Base-by-base conservation (phyloP, 441 rosid species). In the Euphorbia corollata region DNA sequence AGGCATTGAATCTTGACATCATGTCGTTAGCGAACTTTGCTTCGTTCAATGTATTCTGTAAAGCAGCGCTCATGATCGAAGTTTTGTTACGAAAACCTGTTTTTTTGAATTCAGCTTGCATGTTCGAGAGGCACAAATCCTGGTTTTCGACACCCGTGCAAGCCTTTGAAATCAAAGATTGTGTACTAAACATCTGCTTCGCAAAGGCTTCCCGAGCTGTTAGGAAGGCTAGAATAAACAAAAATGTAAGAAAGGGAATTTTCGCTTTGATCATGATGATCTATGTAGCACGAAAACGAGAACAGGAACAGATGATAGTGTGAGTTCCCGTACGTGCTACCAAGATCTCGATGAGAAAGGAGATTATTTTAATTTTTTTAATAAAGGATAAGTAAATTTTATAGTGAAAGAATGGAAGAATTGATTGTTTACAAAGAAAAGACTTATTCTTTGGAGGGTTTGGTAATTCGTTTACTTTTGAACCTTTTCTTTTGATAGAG, bases 351-450 rank as follows among this genome's bases (percentile, higher is more conserved):
- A 66, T 48, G 69, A 53, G 68, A 74, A 64, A 63, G 56, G 72
- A 51, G 50, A 60, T 61, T 59, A 43, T 8, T 39, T 34, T 41
- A 50, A 57, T 18, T 18, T 65, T 3, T 65, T 43, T 7, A 19
- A 19, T 65, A 78, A 74, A 59, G 57, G 70, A 38, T 36, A 10
- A 22, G 18, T 62, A 45, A 61, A 10, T 39, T 61, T 38, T 61
- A 38, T 61, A 61, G 0, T 1, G 9, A 47, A 20, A 19, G 68
- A 79, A 76, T 48, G 61, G 5, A 71, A 65, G 85, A 64, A 77
- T 84, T 77, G 87, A 76, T 87, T 87, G 85, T 4, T 75, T 53
- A 19, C 76, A 67, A 79, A 85, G 88, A 50, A 88, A 90, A 53
- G 81, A 50, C 18, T 24, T 60, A 60, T 64, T 74, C 9, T 77